Percentiles rank a stretch among this genome's conserved stretches.
phyloP scores from a whole-genome alignment of 2,329 filamentous ascomycete genomes.

The Eutypella sp. region DNA sequence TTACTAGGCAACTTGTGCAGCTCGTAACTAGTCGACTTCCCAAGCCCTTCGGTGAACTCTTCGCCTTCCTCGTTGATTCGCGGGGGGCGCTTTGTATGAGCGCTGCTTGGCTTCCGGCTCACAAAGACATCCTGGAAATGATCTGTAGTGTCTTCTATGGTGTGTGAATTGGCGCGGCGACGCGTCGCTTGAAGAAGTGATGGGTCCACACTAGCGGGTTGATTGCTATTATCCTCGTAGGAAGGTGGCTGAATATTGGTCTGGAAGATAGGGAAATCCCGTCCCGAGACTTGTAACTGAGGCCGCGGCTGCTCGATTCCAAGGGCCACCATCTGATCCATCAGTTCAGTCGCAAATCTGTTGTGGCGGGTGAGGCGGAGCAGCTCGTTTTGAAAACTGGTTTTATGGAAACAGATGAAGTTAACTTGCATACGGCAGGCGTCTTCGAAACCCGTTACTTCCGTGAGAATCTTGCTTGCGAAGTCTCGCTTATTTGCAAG shows the following conservation, averaged over 20 bases:
- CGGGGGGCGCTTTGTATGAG: conserved; percentile 15
- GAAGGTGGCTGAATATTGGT: conserved; percentile 30
- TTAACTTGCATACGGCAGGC: conserved; percentile 85
- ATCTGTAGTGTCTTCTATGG: conserved; percentile 17
- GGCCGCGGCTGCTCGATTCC: conserved; percentile 81
- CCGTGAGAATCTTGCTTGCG: conserved; percentile 78
- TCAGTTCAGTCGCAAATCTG: conserved; percentile 88
- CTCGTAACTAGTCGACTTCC: neutral
- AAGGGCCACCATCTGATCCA: conserved; percentile 76
- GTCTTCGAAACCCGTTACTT: conserved; percentile 73
- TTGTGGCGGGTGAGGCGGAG: conserved; percentile 86
- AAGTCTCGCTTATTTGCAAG: conserved; percentile 83
- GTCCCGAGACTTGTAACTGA: conserved; percentile 63
- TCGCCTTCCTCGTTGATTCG: conserved; percentile 20
- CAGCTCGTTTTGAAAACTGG: conserved; percentile 92
- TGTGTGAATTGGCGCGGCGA: conserved; percentile 21
- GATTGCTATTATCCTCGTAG: conserved; percentile 16
- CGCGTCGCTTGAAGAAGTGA: conserved; percentile 20
- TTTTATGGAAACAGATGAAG: conserved; percentile 96
- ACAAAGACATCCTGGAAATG: conserved; percentile 45
- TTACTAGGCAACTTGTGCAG: neutral
- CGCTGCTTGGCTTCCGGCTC: conserved; percentile 27
- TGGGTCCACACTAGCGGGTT: conserved; percentile 16
- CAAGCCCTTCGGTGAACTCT: neutral
- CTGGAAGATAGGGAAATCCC: conserved; percentile 60